These are phyloP conservation scores for Pyrus hybrid DNA, from an alignment of 331 rosid species.

Conservation along the genomic window DNA sequence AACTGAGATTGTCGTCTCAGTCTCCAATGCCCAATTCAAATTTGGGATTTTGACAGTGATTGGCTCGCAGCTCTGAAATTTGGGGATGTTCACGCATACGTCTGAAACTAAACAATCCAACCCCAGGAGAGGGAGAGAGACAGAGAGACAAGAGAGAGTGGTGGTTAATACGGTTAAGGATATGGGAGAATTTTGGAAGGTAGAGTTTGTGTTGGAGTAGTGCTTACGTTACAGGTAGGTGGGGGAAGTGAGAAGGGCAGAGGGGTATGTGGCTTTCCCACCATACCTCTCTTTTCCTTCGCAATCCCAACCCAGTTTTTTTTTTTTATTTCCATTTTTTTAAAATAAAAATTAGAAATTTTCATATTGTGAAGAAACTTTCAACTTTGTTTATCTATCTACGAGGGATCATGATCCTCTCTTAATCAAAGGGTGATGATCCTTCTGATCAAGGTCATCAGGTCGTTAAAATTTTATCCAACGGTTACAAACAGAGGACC, in stretches of 20 bases:
- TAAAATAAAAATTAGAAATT: too few species aligned
- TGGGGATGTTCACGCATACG: background rate
- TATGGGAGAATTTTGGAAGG: background rate
- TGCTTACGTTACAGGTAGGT: background rate
- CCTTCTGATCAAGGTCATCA: too few species aligned
- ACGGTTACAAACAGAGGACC: too few species aligned
- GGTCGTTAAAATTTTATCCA: too few species aligned
- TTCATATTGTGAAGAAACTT: too few species aligned
- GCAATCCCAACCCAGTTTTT: background rate
- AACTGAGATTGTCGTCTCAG: background rate
- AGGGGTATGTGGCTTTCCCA: background rate
- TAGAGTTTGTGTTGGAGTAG: background rate
- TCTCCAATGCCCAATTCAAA: constrained; percentile 3
- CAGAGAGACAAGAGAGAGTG: background rate
- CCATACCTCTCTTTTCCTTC: background rate
- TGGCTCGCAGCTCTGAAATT: background rate
- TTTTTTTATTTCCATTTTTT: background rate
- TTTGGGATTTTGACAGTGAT: background rate
- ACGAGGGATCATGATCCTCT: too few species aligned
- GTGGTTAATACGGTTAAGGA: background rate
- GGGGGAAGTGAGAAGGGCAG: background rate
- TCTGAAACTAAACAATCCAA: background rate
- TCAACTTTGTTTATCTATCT: background rate
- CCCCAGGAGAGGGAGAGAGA: background rate
- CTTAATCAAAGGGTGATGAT: too few species aligned